Percentiles rank a stretch among this genome's conserved stretches.
Evolutionary conservation across 208 protist genomes (phyloP).

Genomic region (Eutreptiella sp.): DNA sequence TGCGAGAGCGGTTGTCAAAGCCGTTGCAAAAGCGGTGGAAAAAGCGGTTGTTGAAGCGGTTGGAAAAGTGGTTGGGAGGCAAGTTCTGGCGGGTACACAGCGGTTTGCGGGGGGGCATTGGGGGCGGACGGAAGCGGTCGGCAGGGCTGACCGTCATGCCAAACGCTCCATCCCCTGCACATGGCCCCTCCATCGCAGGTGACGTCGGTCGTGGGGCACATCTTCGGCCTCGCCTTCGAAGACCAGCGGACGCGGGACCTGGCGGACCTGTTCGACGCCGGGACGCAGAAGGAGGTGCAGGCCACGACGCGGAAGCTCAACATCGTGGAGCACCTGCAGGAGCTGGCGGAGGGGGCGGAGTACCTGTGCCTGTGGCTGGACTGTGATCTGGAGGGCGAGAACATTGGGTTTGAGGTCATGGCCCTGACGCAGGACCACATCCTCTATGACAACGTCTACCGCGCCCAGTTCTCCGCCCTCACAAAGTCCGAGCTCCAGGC

Average conservation of each 20-base stretch:
- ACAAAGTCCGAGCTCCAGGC: slow-evolving; percentile 35
- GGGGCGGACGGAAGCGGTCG: too few relatives aligned
- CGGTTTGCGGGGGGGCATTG: too few relatives aligned
- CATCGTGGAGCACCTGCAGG: slow-evolving; percentile 29
- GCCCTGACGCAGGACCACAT: slow-evolving; percentile 24
- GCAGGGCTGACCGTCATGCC: slow-evolving; percentile 31
- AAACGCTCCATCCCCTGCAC: too few relatives aligned
- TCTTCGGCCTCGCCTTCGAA: slow-evolving; percentile 42
- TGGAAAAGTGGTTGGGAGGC: too few relatives aligned
- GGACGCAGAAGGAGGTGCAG: slow-evolving; percentile 34
- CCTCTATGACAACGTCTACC: slow-evolving; percentile 28
- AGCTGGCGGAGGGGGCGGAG: slow-evolving; percentile 15
- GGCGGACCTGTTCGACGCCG: slow-evolving; percentile 29
- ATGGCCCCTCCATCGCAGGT: too few relatives aligned
- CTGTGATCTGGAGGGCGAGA: slow-evolving; percentile 67
- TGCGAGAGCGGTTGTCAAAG: too few relatives aligned
- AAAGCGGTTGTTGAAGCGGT: too few relatives aligned
- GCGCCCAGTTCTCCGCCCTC: slow-evolving; percentile 50
- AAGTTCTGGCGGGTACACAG: too few relatives aligned
- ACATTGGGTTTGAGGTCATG: slow-evolving; percentile 67
- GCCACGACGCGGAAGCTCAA: slow-evolving; percentile 29
- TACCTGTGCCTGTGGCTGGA: slow-evolving; percentile 59
- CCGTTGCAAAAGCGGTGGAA: too few relatives aligned
- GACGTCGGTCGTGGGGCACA: slow-evolving; percentile 47
- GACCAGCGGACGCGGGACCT: slow-evolving; percentile 28